These are phyloP conservation scores for Lineolata rhizophorae DNA, from an alignment of 495 filamentous ascomycete species.

Conservation along the genomic window DNA sequence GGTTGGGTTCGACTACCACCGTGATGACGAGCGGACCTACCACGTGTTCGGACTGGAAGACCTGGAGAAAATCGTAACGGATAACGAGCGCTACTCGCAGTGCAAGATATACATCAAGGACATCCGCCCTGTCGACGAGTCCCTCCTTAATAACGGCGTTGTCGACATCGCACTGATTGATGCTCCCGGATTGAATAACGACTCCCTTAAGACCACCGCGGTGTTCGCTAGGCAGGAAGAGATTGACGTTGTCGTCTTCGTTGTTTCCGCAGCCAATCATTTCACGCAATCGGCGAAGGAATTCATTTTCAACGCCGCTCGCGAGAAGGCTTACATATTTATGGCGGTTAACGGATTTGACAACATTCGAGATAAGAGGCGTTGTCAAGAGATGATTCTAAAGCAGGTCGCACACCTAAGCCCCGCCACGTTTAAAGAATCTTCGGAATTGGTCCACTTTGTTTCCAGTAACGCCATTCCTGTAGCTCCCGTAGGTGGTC, in stretches of 20 bases:
- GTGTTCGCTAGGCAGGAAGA: constrained; percentile 94
- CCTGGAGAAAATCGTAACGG: constrained; percentile 72
- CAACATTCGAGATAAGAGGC: constrained; percentile 71
- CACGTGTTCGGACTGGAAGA: constrained; percentile 56
- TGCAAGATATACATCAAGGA: constrained; percentile 96
- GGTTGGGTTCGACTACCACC: constrained; percentile 44
- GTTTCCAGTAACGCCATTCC: constrained; percentile 93
- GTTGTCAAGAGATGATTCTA: constrained; percentile 74
- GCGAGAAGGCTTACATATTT: constrained; percentile 97
- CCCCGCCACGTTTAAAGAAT: constrained; percentile 80
- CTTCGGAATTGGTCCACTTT: constrained; percentile 83
- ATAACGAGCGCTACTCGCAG: constrained; percentile 70
- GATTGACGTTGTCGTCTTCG: constrained; percentile 96
- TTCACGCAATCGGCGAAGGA: constrained; percentile 92
- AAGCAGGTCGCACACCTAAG: constrained; percentile 71
- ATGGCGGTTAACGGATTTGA: constrained; percentile 97
- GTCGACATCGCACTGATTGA: constrained; percentile 97
- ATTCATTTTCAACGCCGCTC: constrained; percentile 85
- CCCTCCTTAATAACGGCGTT: constrained; percentile 86
- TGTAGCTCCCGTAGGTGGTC: constrained; percentile 26
- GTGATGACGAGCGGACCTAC: constrained; percentile 84
- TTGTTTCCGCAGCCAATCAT: constrained; percentile 91
- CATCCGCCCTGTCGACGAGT: constrained; percentile 75
- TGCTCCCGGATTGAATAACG: constrained; percentile 83
- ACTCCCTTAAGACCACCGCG: constrained; percentile 90